phyloP scores from a whole-genome alignment of 2,329 filamentous ascomycete species.

The Ophiostoma sp. region DNA sequence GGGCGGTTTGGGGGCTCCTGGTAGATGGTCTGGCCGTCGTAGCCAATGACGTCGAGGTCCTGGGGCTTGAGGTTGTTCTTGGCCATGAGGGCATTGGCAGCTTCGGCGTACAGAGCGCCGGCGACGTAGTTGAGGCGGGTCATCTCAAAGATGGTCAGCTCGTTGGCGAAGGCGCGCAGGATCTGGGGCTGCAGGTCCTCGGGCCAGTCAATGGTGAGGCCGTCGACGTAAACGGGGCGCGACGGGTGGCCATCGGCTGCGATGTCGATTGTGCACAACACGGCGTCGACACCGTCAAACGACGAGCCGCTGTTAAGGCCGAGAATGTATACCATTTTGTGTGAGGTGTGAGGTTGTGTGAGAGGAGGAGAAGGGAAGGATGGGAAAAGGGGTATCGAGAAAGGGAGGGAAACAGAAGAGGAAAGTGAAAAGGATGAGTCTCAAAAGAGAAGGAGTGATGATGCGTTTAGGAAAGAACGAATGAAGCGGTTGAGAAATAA shows the following conservation, averaged over 20 bases:
- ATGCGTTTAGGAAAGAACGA: neutral
- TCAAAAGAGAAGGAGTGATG: neutral
- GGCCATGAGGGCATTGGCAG: constrained; percentile 33
- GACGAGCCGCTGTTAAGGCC: constrained; percentile 38
- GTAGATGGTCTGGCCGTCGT: constrained; percentile 34
- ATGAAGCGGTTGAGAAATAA: neutral
- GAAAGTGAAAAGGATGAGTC: neutral
- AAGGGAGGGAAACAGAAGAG: neutral
- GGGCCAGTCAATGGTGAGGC: constrained; percentile 37
- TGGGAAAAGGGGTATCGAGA: neutral
- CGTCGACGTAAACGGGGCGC: constrained; percentile 34
- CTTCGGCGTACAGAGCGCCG: constrained; percentile 36
- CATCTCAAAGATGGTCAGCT: constrained; percentile 36
- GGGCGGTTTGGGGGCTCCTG: constrained; percentile 35
- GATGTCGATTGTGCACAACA: constrained; percentile 35
- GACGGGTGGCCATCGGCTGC: constrained; percentile 36
- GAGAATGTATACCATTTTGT: constrained; percentile 34
- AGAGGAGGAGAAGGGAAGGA: neutral
- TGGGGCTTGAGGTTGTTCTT: constrained; percentile 30
- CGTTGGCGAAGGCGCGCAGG: constrained; percentile 35
- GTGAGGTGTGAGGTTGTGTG: too few species aligned
- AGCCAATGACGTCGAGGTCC: constrained; percentile 33
- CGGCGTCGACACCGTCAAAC: constrained; percentile 37
- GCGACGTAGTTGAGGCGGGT: constrained; percentile 37
- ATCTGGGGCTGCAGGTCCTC: constrained; percentile 33